Evolutionary conservation across 352 stramenopile genomes (phyloP).

Genomic region (Pythium biforme): DNA sequence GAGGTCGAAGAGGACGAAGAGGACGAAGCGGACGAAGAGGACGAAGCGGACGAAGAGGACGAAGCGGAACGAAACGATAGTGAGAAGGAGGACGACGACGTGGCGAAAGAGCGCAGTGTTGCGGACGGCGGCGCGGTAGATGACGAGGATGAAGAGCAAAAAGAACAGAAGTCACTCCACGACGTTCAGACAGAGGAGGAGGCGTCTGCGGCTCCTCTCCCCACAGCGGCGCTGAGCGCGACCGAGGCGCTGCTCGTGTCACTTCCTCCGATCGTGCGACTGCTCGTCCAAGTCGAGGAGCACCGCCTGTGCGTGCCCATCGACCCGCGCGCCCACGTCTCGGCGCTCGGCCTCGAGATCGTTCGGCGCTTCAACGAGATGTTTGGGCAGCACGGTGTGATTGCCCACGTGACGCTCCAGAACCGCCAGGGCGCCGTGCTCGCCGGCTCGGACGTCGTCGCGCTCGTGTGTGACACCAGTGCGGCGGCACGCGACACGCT

Average conservation of each 20-base stretch:
- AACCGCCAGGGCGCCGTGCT: conserved; percentile 57
- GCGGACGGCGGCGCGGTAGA: neutral
- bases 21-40: neutral
- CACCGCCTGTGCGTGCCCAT: conserved; percentile 56
- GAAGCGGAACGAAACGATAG: neutral
- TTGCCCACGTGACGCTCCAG: conserved; percentile 49
- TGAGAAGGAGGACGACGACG: neutral
- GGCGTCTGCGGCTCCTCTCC: no score
- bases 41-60: neutral
- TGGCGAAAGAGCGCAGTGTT: neutral
- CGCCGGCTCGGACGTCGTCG: conserved; percentile 44
- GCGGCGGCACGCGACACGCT: conserved; percentile 21
- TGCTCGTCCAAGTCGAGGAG: conserved; percentile 57
- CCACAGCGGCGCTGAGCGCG: neutral
- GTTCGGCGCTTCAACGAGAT: conserved; percentile 63
- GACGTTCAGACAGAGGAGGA: no score
- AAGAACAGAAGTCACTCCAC: no score
- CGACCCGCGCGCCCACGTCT: conserved; percentile 44
- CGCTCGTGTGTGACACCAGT: conserved; percentile 28
- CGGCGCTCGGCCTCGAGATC: conserved; percentile 49
- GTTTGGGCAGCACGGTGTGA: conserved; percentile 31
- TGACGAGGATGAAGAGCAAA: no score
- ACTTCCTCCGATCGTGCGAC: conserved; percentile 42
- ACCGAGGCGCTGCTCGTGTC: conserved; percentile 23
- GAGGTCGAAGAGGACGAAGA: neutral